Base-by-base conservation (phyloP, 176 grass and related monocot genomes). In the Tillandsia fasciculata region DNA sequence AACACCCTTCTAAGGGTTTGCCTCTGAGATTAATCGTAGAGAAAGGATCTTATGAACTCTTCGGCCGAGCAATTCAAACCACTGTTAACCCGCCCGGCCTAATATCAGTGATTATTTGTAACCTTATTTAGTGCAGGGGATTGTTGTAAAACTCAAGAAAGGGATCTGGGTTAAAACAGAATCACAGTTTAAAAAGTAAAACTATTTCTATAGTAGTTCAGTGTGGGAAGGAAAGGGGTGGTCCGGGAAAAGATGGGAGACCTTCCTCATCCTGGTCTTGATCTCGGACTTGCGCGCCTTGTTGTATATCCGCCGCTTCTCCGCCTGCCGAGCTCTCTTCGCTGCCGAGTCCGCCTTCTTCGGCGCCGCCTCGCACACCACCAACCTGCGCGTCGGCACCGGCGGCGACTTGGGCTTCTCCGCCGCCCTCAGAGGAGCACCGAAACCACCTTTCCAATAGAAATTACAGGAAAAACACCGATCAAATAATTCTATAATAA, bases 231-330 rank as follows among this genome's bases (percentile, higher is more conserved):
- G 29, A 33, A 5, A 42, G 33, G 33, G 5, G 33, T 42, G 5
- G 33, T 42, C 3, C 5, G 7, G 4, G 3, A 5, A 42, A 42
- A 42, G 33, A 42, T 1, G 33, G 33, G 33, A 6, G 33, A 85
- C 83, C 83, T 66, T 85, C 42, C 66, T 69, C 63, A 79, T 85
- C 48, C 83, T 59, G 15, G 72, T 80, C 68, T 51, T 68, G 42
- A 85, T 80, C 68, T 85, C 83, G 42, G 83, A 85, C 56, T 85
- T 85, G 28, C 68, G 83, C 17, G 83, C 27, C 26, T 80, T 85
- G 77, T 85, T 80, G 52, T 79, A 74, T 64, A 80, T 64, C 50
- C 77, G 26, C 17, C 68, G 57, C 51, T 77, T 85, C 68, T 71
- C 77, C 20, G 74, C 66, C 72, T 85, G 83, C 42, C 83, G 83